Base-by-base conservation (phyloP, 2,329 filamentous ascomycete genomes). In the Clathrospora elynae region DNA sequence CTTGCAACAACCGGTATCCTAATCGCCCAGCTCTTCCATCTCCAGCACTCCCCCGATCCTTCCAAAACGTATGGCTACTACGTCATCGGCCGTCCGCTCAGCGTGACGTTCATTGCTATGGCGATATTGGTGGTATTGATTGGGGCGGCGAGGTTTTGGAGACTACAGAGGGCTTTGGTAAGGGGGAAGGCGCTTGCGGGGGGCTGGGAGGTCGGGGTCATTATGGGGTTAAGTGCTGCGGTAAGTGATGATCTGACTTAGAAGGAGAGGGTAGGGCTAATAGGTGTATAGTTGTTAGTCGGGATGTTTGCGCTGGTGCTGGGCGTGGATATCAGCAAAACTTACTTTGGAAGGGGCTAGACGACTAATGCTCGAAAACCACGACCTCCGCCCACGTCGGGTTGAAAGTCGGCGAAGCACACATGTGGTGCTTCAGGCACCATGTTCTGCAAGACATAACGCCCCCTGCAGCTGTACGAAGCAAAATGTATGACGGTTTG, bases 1-100 rank as follows among this genome's bases (percentile, higher is more conserved):
- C 74, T 89, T 25, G 83, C 85, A 10, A 84, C 88, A 71, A 72
- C 83, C 13, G 85, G 85, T 12, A 80, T 86, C 2, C 57, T 82
- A 3, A 77, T 86, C 18, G 82, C 85, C 0, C 86, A 90, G 60
- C 77, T 90, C 6, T 88, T 87, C 56, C 75, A 78, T 13, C 72
- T 85, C 3, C 78, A 85, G 57, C 74, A 82, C 19, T 62, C 74
- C 17, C 60, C 73, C 6, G 58, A 69, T 11, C 72, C 70, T 1
- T 55, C 71, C 24, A 66, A 68, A 2, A 67, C 71, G 8, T 78
- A 87, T 44, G 81, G 82, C 1, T 88, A 82, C 61, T 80, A 75
- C 46, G 67, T 76, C 8, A 71, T 87, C 2, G 84, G 84, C 2
- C 78, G 79, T 41, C 84, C 86, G 0, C 67, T 90, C 4, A 68